These are phyloP conservation scores for Copromyces sp. DNA, from an alignment of 495 filamentous ascomycete species.

Conservation along the genomic window DNA sequence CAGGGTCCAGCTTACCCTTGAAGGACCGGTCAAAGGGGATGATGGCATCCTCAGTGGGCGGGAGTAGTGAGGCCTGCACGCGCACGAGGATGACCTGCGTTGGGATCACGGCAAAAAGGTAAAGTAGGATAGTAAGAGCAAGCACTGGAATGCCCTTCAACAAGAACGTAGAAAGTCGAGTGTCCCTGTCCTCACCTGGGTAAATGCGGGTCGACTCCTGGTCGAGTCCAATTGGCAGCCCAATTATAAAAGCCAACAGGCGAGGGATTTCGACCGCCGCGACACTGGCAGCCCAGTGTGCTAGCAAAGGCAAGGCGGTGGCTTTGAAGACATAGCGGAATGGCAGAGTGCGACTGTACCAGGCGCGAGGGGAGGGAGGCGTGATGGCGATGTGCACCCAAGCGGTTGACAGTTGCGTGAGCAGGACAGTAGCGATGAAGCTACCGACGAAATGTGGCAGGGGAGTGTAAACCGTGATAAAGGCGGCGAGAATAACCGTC, in stretches of 20 bases:
- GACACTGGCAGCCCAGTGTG: constrained; percentile 23
- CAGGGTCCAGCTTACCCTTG: constrained; percentile 39
- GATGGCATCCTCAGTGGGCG: constrained; percentile 37
- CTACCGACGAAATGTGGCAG: constrained; percentile 19
- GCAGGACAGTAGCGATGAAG: constrained; percentile 23
- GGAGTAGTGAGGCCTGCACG: constrained; percentile 41
- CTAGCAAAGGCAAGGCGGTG: constrained; percentile 28
- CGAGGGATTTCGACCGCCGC: constrained; percentile 15
- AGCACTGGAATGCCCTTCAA: constrained; percentile 26
- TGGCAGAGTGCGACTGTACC: constrained; percentile 36
- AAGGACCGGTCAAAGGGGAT: constrained; percentile 44
- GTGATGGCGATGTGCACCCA: constrained; percentile 40
- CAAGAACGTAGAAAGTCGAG: constrained; percentile 2
- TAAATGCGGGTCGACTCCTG: constrained; percentile 1
- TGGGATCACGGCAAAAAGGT: constrained; percentile 31
- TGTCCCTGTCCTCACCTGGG: not conserved
- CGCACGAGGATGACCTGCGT: constrained; percentile 33
- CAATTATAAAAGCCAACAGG: constrained; percentile 19
- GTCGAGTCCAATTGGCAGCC: constrained; percentile 11
- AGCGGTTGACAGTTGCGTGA: constrained; percentile 29
- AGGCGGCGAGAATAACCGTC: constrained; percentile 11
- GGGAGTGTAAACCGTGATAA: constrained; percentile 12
- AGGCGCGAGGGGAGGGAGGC: constrained; percentile 22
- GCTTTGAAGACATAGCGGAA: constrained; percentile 34
- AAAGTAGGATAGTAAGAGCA: constrained; percentile 15